Base-by-base conservation (phyloP, 257 asterid species). In the Rhazya stricta region DNA sequence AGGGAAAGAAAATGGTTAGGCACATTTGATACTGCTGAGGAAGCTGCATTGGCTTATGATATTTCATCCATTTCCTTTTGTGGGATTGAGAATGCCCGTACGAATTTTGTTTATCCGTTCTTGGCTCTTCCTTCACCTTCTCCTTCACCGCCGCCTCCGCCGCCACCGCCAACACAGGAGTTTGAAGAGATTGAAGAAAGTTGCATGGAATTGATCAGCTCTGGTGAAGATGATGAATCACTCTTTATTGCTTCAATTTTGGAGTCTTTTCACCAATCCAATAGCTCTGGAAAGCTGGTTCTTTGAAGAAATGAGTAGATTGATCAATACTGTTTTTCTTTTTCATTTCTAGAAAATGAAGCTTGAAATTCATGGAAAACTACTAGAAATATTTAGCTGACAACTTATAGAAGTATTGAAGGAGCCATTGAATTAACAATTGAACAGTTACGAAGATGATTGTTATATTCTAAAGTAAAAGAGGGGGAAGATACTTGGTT, bases 221-320 rank as follows among this genome's bases (percentile, higher is more conserved):
- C 21, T 32, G 32, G 23, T 57, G 74, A 77, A 9, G 81, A 70
- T 73, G 86, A 85, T 45, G 88, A 78, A 63, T 83, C 89, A 21
- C 78, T 83, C 63, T 25, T 78, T 27, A 85, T 83, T 81, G 85
- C 87, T 66, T 79, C 86, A 54, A 83, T 85, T 76, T 74, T 85
- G 77, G 87, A 83, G 72, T 80, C 81, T 62, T 83, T 85, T 72
- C 21, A 67, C 41, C 77, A 82, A 42, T 75, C 83, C 23, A 80
- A 67, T 57, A 53, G 75, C 19, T 9, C 70, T 34, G 78, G 71
- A 21, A 79, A 72, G 67, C 51, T 71, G 48, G 30, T 29, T 13
- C 72, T 79, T 43, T 79, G 75, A 75, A 19, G 16, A 16, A 39
- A 32, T 12, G 13, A 74, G 30, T 5, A 30, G 43, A 27, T 56